phyloP scores from a whole-genome alignment of 805 yeast species.

The Candida boleticola region DNA sequence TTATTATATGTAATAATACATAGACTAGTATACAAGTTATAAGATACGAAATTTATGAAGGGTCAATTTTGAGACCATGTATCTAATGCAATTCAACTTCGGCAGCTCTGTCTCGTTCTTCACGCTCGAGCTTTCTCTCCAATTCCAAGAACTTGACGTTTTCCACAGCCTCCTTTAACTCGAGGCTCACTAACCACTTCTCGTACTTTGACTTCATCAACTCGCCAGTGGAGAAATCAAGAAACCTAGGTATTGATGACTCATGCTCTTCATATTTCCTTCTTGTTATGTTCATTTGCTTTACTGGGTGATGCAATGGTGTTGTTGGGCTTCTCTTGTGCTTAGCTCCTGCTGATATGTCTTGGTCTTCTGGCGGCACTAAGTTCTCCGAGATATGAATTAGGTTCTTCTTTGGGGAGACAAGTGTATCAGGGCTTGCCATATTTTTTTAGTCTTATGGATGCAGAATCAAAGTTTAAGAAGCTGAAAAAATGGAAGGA shows the following conservation, averaged over 20 bases:
- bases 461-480: too few species aligned
- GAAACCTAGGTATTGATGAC: constrained; percentile 5
- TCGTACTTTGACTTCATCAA: constrained; percentile 25
- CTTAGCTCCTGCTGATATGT: background rate
- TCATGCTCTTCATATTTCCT: constrained; percentile 8
- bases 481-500: too few species aligned
- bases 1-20: too few species aligned
- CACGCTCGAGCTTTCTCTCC: constrained; percentile 22
- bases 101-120: background rate
- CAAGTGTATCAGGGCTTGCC: constrained; percentile 1
- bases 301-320: constrained; percentile 29
- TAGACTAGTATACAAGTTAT: too few species aligned
- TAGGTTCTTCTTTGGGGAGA: background rate
- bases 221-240: constrained; percentile 8
- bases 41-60: too few species aligned
- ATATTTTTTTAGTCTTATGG: too few species aligned
- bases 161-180: constrained; percentile 21
- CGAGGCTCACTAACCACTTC: constrained; percentile 28
- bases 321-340: constrained; percentile 35
- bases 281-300: constrained; percentile 19
- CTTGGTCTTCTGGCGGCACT: background rate
- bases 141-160: constrained; percentile 27
- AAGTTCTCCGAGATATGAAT: constrained; percentile 1
- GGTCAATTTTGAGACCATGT: too few species aligned
- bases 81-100: too few species aligned